These are phyloP conservation scores for Zymoseptoria passerinii DNA, from an alignment of 2,329 filamentous ascomycete genomes.

Conservation along the genomic window DNA sequence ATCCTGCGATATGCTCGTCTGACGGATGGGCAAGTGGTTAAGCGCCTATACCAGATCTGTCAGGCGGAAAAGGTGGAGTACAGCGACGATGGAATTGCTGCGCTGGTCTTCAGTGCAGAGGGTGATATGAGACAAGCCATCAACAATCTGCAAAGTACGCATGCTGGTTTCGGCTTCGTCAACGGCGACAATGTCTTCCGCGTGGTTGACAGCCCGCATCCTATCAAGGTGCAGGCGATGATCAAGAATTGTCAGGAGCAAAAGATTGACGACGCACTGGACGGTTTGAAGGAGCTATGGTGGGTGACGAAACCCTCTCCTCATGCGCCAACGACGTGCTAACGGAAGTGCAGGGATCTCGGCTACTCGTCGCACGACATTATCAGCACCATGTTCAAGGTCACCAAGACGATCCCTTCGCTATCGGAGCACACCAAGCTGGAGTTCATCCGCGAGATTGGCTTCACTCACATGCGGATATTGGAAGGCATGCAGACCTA, in stretches of 20 bases:
- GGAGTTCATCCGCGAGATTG: constrained; percentile 91
- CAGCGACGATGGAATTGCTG: constrained; percentile 86
- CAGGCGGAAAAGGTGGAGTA: constrained; percentile 85
- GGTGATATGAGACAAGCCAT: constrained; percentile 99
- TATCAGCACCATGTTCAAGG: constrained; percentile 97
- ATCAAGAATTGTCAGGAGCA: constrained; percentile 93
- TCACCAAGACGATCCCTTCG: constrained; percentile 89
- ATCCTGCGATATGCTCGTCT: constrained; percentile 89
- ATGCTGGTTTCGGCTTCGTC: constrained; percentile 92
- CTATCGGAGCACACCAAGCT: constrained; percentile 91
- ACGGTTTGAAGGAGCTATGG: constrained; percentile 85
- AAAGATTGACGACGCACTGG: constrained; percentile 79
- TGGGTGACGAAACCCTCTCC: constrained; percentile 25
- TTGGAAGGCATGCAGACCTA: constrained; percentile 95
- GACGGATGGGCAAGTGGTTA: constrained; percentile 86
- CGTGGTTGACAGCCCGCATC: constrained; percentile 93
- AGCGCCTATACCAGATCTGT: constrained; percentile 83
- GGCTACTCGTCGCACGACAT: constrained; percentile 99
- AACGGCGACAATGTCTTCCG: constrained; percentile 96
- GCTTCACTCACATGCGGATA: constrained; percentile 98
- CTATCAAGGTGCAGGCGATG: constrained; percentile 97
- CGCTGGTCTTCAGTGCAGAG: constrained; percentile 94
- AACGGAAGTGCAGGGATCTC: constrained; percentile 48
- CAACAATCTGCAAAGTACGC: constrained; percentile 93
- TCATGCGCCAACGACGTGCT: constrained; percentile 1